Conservation (phyloP, 1,284 basidiomycete species). For the Trametes versicolor region DNA sequence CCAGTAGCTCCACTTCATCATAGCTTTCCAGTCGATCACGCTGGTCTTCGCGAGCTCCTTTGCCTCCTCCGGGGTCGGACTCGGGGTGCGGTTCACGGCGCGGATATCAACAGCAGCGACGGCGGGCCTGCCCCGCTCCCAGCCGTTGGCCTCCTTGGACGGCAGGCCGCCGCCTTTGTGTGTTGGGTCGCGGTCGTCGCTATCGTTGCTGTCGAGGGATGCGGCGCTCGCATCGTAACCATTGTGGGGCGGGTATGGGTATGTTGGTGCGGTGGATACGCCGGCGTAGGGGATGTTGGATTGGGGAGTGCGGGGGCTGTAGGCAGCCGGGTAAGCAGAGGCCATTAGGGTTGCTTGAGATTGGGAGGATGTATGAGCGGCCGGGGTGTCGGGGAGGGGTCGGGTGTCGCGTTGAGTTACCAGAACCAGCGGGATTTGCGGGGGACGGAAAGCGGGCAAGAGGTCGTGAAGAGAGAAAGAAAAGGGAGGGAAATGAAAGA, state of each 20-base stretch:
- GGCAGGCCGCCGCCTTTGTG: constrained; percentile 9
- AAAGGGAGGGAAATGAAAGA: neutral
- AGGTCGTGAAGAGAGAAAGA: constrained; percentile 15
- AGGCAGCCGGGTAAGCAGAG: constrained; percentile 42
- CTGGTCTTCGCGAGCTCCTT: constrained; percentile 48
- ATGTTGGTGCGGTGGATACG: constrained; percentile 24
- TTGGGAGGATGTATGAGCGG: neutral
- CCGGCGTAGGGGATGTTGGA: constrained; percentile 33
- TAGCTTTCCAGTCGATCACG: constrained; percentile 55
- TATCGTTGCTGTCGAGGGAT: constrained; percentile 30
- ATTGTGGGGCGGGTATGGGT: constrained; percentile 39
- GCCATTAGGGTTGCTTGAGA: constrained; percentile 34
- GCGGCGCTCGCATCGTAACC: constrained; percentile 31
- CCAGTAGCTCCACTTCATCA: constrained; percentile 58
- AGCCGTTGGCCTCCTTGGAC: constrained; percentile 18
- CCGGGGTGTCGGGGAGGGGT: neutral
- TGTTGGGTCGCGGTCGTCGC: constrained; percentile 25
- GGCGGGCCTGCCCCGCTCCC: constrained; percentile 14
- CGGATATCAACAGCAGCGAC: constrained; percentile 35
- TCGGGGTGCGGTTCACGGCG: constrained; percentile 49
- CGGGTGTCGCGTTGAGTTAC: constrained; percentile 29
- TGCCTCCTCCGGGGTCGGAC: constrained; percentile 52
- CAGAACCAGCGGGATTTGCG: constrained; percentile 26
- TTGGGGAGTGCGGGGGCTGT: constrained; percentile 35
- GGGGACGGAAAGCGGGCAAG: neutral